Percentiles rank a stretch among this genome's conserved stretches.
phyloP scores from a whole-genome alignment of 768 basidiomycete species.

The Chalciporus sphaerocephalus region DNA sequence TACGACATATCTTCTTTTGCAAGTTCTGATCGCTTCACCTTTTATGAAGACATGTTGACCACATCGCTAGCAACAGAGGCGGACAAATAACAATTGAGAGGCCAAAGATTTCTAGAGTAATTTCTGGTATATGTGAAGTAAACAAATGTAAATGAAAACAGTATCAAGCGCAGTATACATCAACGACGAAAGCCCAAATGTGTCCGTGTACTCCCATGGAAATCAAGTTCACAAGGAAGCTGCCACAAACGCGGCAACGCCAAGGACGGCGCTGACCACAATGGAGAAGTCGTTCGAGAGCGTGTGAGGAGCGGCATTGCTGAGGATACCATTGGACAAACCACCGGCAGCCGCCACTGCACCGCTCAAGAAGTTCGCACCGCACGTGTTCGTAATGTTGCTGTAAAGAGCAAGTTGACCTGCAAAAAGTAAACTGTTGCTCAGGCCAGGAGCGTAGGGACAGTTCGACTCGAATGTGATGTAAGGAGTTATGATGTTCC shows the following conservation, averaged over 20 bases:
- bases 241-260: slow-evolving; percentile 32
- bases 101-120: not conserved
- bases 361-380: slow-evolving; percentile 61
- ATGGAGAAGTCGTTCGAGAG: slow-evolving; percentile 25
- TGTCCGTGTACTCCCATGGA: slow-evolving; percentile 15
- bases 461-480: slow-evolving; percentile 65
- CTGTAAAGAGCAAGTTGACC: slow-evolving; percentile 65
- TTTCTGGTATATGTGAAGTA: slow-evolving; percentile 20
- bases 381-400: slow-evolving; percentile 61
- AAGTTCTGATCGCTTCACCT: not conserved
- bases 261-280: slow-evolving; percentile 30
- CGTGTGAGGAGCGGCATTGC: slow-evolving; percentile 25
- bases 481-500: slow-evolving; percentile 70
- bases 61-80: not conserved
- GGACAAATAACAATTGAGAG: no score
- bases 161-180: slow-evolving; percentile 16
- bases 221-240: slow-evolving; percentile 22
- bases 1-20: not conserved
- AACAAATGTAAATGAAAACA: slow-evolving; percentile 12
- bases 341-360: slow-evolving; percentile 68
- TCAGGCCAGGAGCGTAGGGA: slow-evolving; percentile 75
- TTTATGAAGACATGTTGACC: no score
- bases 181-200: slow-evolving; percentile 17
- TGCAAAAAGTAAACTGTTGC: slow-evolving; percentile 56
- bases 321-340: slow-evolving; percentile 37